phyloP scores from a whole-genome alignment of 495 filamentous ascomycete genomes.

The Lentithecium fluviatile region DNA sequence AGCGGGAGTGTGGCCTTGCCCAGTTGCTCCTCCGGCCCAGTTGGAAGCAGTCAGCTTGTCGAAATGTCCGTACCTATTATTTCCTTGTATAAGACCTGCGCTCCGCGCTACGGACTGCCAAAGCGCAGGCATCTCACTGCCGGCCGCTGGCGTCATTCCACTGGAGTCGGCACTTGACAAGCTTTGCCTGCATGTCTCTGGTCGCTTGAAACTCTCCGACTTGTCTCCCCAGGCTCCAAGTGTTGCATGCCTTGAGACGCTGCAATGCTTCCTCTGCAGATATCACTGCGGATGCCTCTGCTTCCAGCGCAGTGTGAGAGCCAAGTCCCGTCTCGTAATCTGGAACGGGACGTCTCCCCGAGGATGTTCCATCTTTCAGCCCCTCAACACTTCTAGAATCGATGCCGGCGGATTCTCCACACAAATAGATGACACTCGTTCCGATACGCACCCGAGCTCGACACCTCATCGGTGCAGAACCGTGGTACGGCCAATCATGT shows the following conservation, averaged over 20 bases:
- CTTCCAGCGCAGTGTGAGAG: too few species aligned
- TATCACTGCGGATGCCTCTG: conserved; percentile 6
- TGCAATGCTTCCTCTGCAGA: background rate
- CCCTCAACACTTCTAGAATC: conserved; percentile 24
- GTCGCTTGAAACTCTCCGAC: background rate
- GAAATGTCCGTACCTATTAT: too few species aligned
- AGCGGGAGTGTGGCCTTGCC: background rate
- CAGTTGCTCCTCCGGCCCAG: too few species aligned
- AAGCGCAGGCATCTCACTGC: background rate
- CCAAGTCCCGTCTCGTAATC: conserved; percentile 15
- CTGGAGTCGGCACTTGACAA: too few species aligned
- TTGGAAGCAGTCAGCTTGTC: too few species aligned
- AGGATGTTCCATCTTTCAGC: conserved; percentile 12
- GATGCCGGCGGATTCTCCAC: background rate
- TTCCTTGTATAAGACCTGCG: background rate
- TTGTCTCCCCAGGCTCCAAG: conserved; percentile 4
- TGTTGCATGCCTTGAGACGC: conserved; percentile 21
- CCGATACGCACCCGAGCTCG: conserved; percentile 29
- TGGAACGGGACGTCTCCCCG: conserved; percentile 9
- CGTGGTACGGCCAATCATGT: conserved; percentile 14
- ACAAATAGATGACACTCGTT: conserved; percentile 25
- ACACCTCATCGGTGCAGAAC: conserved; percentile 1
- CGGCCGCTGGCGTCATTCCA: background rate
- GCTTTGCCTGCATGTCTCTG: too few species aligned
- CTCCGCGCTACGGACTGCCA: conserved; percentile 8